Conservation (phyloP, 2,329 filamentous ascomycete genomes). For the Claviceps sp. region DNA sequence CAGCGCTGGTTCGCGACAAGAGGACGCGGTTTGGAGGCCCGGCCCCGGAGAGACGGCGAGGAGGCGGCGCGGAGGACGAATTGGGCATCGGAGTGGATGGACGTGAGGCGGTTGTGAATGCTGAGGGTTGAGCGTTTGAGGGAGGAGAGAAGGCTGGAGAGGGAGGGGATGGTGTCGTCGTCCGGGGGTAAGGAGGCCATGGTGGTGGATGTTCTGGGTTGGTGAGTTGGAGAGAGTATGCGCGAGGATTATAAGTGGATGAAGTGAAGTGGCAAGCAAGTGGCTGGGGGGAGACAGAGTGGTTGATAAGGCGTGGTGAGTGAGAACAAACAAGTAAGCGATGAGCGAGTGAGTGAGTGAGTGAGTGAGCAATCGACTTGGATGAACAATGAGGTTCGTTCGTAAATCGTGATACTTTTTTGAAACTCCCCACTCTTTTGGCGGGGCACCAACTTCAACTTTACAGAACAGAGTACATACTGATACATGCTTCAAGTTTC, state of each 20-base stretch:
- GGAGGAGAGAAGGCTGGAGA: constrained; percentile 56
- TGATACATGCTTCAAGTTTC: too few relatives aligned
- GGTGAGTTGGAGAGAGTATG: not conserved
- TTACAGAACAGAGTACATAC: too few relatives aligned
- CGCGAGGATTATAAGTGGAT: too few relatives aligned
- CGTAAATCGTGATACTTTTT: not conserved
- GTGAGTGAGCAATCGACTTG: not conserved
- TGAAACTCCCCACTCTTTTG: not conserved
- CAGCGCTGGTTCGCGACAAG: constrained; percentile 89
- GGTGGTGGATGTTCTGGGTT: not conserved
- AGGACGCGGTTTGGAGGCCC: constrained; percentile 42
- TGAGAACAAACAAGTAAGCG: too few relatives aligned
- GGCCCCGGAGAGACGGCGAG: not conserved
- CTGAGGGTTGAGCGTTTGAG: constrained; percentile 67
- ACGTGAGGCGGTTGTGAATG: constrained; percentile 67
- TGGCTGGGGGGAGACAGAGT: too few relatives aligned
- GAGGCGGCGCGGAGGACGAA: constrained; percentile 55
- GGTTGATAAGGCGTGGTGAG: too few relatives aligned
- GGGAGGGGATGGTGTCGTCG: constrained; percentile 44
- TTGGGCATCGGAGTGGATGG: constrained; percentile 60
- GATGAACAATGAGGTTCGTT: constrained; percentile 2
- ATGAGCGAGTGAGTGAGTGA: not conserved
- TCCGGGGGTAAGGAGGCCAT: constrained; percentile 22
- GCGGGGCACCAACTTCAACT: too few relatives aligned
- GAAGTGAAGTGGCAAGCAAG: too few relatives aligned